phyloP scores from a whole-genome alignment of 768 basidiomycete species.

The Amanita pseudoporphyria region DNA sequence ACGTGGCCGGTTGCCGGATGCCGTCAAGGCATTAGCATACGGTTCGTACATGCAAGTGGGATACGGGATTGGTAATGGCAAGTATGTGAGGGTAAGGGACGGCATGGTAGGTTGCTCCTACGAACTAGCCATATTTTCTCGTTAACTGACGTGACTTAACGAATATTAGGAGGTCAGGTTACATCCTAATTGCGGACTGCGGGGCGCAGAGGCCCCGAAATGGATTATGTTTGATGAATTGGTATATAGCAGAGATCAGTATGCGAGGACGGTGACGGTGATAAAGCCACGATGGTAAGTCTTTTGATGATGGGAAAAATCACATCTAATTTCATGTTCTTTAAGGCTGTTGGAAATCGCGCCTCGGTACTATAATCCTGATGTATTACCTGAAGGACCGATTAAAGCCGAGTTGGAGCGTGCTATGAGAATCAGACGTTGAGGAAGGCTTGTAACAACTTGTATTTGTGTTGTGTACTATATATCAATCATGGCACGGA shows the following conservation, averaged over 20 bases:
- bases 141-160: conserved; percentile 31
- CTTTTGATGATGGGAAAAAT: too few species aligned
- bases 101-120: conserved; percentile 63
- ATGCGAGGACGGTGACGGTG: conserved; percentile 76
- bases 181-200: conserved; percentile 61
- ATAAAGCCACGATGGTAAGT: conserved; percentile 64
- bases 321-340: too few species aligned
- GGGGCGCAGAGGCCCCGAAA: conserved; percentile 67
- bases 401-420: too few species aligned
- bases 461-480: too few species aligned
- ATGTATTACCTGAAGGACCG: too few species aligned
- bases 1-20: background rate
- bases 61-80: conserved; percentile 71
- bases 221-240: conserved; percentile 89
- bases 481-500: too few species aligned
- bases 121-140: too few species aligned
- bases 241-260: conserved; percentile 67
- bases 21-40: conserved; percentile 44
- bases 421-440: too few species aligned
- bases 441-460: too few species aligned
- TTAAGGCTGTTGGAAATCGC: too few species aligned
- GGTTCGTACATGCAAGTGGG: conserved; percentile 94
- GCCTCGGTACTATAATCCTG: too few species aligned
- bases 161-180: background rate
- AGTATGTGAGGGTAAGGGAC: conserved; percentile 80